These are phyloP conservation scores for Pseudognaphalium luteoalbum DNA, from an alignment of 129 eudicot genomes.

Conservation along the genomic window DNA sequence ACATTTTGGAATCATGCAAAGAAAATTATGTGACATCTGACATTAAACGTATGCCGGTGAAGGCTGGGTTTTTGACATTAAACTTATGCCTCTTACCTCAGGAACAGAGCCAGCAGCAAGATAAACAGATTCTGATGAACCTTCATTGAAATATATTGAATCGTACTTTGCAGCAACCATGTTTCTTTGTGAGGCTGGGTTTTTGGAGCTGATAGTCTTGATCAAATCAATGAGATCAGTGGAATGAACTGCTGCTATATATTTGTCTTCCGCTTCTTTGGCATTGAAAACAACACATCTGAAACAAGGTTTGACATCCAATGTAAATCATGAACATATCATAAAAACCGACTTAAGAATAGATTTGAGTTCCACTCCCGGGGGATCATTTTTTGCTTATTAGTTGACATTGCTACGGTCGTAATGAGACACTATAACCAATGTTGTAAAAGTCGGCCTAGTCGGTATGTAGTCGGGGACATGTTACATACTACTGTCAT, in stretches of 20 bases:
- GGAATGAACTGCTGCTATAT: slow-evolving; percentile 74
- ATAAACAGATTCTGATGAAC: slow-evolving; percentile 68
- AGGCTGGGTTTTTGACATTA: too few species aligned
- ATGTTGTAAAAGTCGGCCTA: too few species aligned
- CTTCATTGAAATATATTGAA: slow-evolving; percentile 81
- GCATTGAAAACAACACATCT: slow-evolving; percentile 79
- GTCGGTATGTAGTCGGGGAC: too few species aligned
- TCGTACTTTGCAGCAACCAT: slow-evolving; percentile 56
- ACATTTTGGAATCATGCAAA: background rate
- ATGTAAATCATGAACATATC: too few species aligned
- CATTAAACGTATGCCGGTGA: background rate
- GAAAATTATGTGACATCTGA: background rate
- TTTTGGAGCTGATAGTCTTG: slow-evolving; percentile 69
- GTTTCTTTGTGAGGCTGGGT: slow-evolving; percentile 40
- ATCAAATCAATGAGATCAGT: slow-evolving; percentile 62
- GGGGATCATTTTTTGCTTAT: too few species aligned
- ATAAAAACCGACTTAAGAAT: too few species aligned
- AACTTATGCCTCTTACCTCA: slow-evolving; percentile 44
- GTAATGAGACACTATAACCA: too few species aligned
- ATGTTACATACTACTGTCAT: too few species aligned
- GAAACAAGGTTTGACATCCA: background rate
- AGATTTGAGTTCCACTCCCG: too few species aligned
- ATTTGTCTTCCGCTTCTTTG: slow-evolving; percentile 65
- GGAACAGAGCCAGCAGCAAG: slow-evolving; percentile 56
- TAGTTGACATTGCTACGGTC: too few species aligned